Base-by-base conservation (phyloP, 2,329 filamentous ascomycete species). In the Colletotrichum orbiculare region DNA sequence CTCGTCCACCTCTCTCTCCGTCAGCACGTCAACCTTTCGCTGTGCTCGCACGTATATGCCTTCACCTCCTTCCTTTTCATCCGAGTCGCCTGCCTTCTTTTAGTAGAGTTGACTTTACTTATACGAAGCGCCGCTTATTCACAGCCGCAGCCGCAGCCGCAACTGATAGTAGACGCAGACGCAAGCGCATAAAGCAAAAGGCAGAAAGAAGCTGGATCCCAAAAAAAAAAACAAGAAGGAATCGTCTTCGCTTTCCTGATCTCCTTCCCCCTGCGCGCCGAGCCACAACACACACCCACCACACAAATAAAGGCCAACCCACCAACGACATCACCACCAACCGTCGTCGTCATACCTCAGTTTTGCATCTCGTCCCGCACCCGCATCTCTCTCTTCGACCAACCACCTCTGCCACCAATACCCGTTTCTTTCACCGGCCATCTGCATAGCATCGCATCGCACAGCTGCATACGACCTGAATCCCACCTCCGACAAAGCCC, bases 331-430 rank as follows among this genome's bases (percentile, higher is more conserved):
- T 34, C 54, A 25, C 46, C 46, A 50, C 49, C 55, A 37, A 49
- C 33, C 46, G 41, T 38, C 46, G n/a, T 50, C 55, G 46, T 58
- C 46, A 50, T 58, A 50, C 55, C 55, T 50, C 46, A 58, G 37
- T 43, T 50, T 58, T 38, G 46, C 46, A 49, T 49, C 38, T 45
- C 37, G 7, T 45, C 53, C 37, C 38, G 17, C 50, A 43, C 50
- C 39, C n/a, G 7, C 50, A 53, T 38, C 50, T 7, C 42, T 43
- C n/a, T n/a, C 25, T 33, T 35, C 17, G 17, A 17, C 11, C 17
- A 17, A 15, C 13, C 17, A 48, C 35, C 46, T 35, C 46, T 35
- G 41, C 33, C 41, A 13, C 33, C 3, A 43, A 25, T 25, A 25
- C 25, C 25, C 25, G 3, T 25, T 25, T 25, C 46, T 37, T 39